phyloP scores from a whole-genome alignment of 306 rosid species.

The Crotalaria pallida region DNA sequence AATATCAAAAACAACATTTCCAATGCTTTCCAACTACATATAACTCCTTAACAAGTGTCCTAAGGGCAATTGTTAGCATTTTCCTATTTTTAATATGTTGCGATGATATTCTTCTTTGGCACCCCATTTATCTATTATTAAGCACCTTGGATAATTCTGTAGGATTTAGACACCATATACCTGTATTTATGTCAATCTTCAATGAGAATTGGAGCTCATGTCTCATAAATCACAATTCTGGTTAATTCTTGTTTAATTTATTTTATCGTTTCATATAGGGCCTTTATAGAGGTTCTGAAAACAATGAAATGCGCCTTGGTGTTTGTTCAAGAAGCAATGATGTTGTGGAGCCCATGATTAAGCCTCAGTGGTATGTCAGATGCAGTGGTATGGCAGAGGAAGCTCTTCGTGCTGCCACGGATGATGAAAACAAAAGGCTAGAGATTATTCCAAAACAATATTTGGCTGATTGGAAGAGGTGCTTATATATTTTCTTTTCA shows the following conservation, averaged over 20 bases:
- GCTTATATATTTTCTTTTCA: constrained; percentile 10
- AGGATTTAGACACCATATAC: not conserved
- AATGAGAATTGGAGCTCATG: not conserved
- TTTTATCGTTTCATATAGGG: constrained; percentile 46
- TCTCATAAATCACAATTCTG: not conserved
- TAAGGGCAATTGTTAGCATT: too few relatives aligned
- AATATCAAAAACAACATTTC: too few relatives aligned
- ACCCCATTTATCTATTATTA: not conserved
- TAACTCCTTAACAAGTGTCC: too few relatives aligned
- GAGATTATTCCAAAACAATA: constrained; percentile 82
- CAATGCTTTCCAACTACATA: too few relatives aligned
- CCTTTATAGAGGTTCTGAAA: constrained; percentile 73
- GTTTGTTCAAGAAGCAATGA: constrained; percentile 88
- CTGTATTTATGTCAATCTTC: not conserved
- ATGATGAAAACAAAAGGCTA: constrained; percentile 55
- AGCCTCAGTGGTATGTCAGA: constrained; percentile 89
- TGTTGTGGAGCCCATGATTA: constrained; percentile 91
- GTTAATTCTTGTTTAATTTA: constrained; percentile 11
- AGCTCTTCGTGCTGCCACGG: constrained; percentile 68
- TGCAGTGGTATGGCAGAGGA: constrained; percentile 61
- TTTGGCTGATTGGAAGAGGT: constrained; percentile 84
- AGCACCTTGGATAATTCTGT: not conserved
- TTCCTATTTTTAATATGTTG: constrained; percentile 8
- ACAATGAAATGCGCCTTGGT: constrained; percentile 94
- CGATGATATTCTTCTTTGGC: not conserved